Base-by-base conservation (phyloP, 306 rosid species). In the Prunus kanzakura region DNA sequence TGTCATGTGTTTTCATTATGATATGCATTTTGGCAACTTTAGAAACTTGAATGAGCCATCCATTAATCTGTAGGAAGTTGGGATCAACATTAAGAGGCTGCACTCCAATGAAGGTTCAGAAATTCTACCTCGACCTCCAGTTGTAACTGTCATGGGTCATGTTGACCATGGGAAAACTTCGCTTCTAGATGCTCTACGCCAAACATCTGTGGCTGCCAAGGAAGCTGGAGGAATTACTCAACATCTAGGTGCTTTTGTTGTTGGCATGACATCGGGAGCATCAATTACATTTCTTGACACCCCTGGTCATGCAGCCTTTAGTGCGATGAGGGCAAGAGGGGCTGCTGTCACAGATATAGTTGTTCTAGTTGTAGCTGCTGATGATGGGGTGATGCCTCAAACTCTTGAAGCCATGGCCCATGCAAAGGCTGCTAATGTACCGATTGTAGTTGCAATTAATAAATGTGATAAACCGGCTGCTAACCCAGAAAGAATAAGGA, bases 141-240 rank as follows among this genome's bases (percentile, higher is more conserved):
- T 95, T 83, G 90, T 95, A 38, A 95, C 98, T 13, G 98, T 95
- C 63, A 95, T 95, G 98, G 98, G 98, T 65, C 98, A 95, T 77
- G 98, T 95, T 62, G 98, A 95, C 77, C 98, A 95, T 74, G 96
- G 98, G 49, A 95, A 95, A 88, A 95, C 98, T 72, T 95, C 97
- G 41, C 97, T 95, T 80, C 87, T 95, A 10, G 98, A 95, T 86
- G 91, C 98, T 76, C 77, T 95, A 71, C 97, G 97, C 57, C 93
- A 85, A 84, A 95, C 98, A 22, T 89, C 98, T 58, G 96, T 95
- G 74, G 98, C 97, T 82, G 97, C 97, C 41, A 86, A 32, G 82
- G 98, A 95, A 84, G 98, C 97, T 60, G 97, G 98, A 32, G 97
- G 98, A 64, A 95, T 95, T 80, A 95, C 97, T 74, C 98, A 95